These are phyloP conservation scores for Teunomyces barrocoloradensis DNA, from an alignment of 805 yeast genomes.

Conservation along the genomic window DNA sequence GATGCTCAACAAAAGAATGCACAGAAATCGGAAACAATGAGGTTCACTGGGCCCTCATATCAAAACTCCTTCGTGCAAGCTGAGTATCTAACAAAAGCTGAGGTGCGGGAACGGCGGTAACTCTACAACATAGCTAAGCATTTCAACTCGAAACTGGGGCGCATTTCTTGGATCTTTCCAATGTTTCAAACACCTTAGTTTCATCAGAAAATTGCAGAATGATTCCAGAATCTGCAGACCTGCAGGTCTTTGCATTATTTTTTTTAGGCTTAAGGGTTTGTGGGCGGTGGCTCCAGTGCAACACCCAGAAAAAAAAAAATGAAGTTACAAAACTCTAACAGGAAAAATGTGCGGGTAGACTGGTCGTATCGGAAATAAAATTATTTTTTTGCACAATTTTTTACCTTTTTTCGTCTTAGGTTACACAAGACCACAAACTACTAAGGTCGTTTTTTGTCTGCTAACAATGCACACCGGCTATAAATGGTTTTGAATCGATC, in stretches of 20 bases:
- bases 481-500: neutral
- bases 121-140: neutral
- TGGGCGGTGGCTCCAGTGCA: neutral
- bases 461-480: neutral
- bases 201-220: neutral
- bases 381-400: neutral
- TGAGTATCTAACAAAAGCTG: neutral
- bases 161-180: neutral
- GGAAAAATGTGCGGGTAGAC: neutral
- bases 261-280: neutral
- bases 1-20: neutral
- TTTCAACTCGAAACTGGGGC: neutral
- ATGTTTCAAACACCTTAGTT: neutral
- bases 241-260: neutral
- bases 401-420: neutral
- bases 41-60: neutral
- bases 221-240: conserved; percentile 6
- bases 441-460: neutral
- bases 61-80: neutral
- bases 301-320: neutral
- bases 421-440: neutral
- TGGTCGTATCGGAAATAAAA: neutral
- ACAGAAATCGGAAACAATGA: neutral
- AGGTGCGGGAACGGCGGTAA: neutral
- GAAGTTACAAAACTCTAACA: neutral